Conservation (phyloP, 1,284 basidiomycete species). For the Moesziomyces sp. region DNA sequence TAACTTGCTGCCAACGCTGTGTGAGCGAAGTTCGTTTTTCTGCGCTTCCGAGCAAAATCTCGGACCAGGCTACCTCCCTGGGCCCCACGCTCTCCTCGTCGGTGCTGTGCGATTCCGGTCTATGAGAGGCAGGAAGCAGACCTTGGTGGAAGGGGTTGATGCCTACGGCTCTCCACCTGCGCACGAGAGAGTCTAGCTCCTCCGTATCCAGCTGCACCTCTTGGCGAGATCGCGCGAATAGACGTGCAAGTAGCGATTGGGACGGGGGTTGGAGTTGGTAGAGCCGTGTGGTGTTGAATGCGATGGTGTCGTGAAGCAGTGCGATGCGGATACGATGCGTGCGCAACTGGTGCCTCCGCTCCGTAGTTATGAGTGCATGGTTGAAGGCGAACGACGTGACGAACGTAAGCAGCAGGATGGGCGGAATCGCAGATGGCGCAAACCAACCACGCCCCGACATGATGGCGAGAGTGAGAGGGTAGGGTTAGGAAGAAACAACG, state of each 20-base stretch:
- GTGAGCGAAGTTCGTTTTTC: constrained; percentile 19
- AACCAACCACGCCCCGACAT: constrained; percentile 26
- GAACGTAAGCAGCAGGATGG: constrained; percentile 40
- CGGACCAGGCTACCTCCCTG: constrained; percentile 28
- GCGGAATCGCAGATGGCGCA: constrained; percentile 20
- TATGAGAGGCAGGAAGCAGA: not conserved
- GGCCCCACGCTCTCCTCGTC: not conserved
- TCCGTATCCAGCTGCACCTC: not conserved
- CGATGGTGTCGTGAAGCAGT: constrained; percentile 28
- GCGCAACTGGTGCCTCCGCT: constrained; percentile 20
- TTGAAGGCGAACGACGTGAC: constrained; percentile 48
- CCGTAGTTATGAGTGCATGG: constrained; percentile 35
- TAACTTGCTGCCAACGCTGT: constrained; percentile 23
- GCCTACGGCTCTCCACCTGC: constrained; percentile 23
- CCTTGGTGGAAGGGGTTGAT: constrained; percentile 1
- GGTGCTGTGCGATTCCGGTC: not conserved
- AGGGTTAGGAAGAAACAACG: not conserved
- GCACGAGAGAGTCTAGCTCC: constrained; percentile 1
- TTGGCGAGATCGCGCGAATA: not conserved
- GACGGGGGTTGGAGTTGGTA: constrained; percentile 17
- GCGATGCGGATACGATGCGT: constrained; percentile 14
- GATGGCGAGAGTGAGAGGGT: not conserved
- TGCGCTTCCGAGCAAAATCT: constrained; percentile 37
- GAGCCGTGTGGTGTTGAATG: constrained; percentile 16
- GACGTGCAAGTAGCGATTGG: not conserved